phyloP scores from a whole-genome alignment of 2,329 filamentous ascomycete species.

The Aschersonia sp. region DNA sequence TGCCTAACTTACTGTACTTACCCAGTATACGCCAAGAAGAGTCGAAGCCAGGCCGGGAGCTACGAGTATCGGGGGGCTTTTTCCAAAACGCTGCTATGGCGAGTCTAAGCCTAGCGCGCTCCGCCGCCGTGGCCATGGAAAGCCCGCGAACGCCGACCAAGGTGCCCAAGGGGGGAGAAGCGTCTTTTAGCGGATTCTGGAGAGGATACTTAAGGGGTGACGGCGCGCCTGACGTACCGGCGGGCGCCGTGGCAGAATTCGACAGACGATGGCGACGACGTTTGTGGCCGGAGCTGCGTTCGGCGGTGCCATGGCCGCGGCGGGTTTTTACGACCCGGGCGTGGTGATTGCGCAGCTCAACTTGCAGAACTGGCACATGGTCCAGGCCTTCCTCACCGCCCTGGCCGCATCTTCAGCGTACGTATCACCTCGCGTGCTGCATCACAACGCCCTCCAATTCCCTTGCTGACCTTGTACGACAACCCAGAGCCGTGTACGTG shows the following conservation, averaged over 20 bases:
- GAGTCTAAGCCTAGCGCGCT: too few relatives aligned
- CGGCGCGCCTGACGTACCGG: background rate
- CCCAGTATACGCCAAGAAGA: too few relatives aligned
- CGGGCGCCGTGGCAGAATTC: background rate
- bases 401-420: constrained; percentile 39
- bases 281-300: constrained; percentile 39
- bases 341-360: constrained; percentile 47
- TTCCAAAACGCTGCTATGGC: too few relatives aligned
- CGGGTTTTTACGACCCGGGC: constrained; percentile 44
- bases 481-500: constrained; percentile 28
- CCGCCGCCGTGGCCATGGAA: too few relatives aligned
- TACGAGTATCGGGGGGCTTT: too few relatives aligned
- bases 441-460: background rate
- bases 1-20: too few relatives aligned
- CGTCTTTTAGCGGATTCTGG: too few relatives aligned
- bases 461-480: background rate
- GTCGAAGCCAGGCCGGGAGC: too few relatives aligned
- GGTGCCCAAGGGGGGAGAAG: too few relatives aligned
- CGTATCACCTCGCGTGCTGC: constrained; percentile 20
- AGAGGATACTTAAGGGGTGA: too few relatives aligned
- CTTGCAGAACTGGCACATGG: constrained; percentile 49
- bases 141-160: too few relatives aligned
- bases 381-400: constrained; percentile 48
- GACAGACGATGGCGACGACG: background rate
- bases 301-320: constrained; percentile 43